Percentiles rank a stretch among this genome's conserved stretches.
phyloP scores from a whole-genome alignment of 345 rosid genomes.

The Eucalyptus curtisii region DNA sequence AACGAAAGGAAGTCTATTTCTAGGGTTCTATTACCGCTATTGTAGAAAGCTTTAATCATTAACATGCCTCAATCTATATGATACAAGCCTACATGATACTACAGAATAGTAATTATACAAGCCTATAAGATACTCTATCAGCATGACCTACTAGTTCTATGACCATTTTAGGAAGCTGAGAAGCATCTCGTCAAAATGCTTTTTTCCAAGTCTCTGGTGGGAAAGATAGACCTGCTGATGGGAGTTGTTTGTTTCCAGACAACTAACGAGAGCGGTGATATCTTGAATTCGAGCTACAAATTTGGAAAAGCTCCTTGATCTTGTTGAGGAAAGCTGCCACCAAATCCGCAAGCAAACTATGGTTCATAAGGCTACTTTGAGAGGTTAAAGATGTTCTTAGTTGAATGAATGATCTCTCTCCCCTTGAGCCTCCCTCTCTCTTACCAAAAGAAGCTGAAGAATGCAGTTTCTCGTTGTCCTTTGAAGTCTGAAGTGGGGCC shows the following conservation, averaged over 20 bases:
- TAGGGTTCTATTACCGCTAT: no score
- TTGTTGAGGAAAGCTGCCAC: conserved; percentile 49
- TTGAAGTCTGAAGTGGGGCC: no score
- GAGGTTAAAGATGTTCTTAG: no score
- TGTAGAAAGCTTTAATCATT: no score
- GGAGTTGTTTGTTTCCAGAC: conserved; percentile 67
- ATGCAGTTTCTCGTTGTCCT: no score
- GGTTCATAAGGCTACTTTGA: no score
- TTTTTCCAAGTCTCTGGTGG: conserved; percentile 76
- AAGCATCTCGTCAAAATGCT: conserved; percentile 97
- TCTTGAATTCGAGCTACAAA: conserved; percentile 87
- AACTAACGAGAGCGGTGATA: conserved; percentile 72
- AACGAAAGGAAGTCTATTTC: no score
- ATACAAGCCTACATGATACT: background rate
- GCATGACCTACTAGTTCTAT: background rate
- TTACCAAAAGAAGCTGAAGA: no score
- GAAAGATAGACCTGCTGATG: conserved; percentile 80
- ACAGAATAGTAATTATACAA: background rate
- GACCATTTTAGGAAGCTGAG: conserved; percentile 67
- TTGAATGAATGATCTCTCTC: no score
- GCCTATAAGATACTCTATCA: background rate
- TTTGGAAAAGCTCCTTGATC: conserved; percentile 16
- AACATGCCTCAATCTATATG: background rate
- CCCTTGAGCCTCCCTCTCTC: no score
- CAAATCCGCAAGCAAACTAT: conserved; percentile 28